A percentile compares a stretch with the other conserved stretches of the same genome.
Conservation (phyloP, 2,329 filamentous ascomycete species). For the Fusarium sp. region DNA sequence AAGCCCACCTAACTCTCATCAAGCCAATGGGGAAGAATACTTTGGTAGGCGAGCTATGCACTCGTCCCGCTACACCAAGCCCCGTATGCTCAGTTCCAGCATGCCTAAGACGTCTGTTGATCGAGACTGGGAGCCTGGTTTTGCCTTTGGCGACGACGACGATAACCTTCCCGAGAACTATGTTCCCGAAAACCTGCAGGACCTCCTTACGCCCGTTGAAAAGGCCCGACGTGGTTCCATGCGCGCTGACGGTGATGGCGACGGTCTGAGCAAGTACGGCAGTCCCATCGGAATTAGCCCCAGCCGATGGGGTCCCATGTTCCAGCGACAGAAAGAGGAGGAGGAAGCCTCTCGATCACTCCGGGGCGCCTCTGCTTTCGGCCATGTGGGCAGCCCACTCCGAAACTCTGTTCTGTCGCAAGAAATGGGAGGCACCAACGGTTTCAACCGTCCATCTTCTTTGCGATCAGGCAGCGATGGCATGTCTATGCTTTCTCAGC, state of each 20-base stretch:
- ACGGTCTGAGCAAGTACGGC: slow-evolving; percentile 67
- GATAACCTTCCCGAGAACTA: slow-evolving; percentile 63
- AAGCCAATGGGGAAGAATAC: slow-evolving; percentile 68
- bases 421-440: slow-evolving; percentile 59
- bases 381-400: slow-evolving; percentile 73
- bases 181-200: slow-evolving; percentile 77
- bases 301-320: slow-evolving; percentile 70
- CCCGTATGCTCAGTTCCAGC: slow-evolving; percentile 76
- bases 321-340: slow-evolving; percentile 70
- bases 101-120: slow-evolving; percentile 72
- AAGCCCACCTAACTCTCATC: slow-evolving; percentile 63
- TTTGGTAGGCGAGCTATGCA: slow-evolving; percentile 78
- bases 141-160: slow-evolving; percentile 85
- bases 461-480: slow-evolving; percentile 60
- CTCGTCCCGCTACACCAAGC: slow-evolving; percentile 73
- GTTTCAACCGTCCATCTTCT: slow-evolving; percentile 54
- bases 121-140: slow-evolving; percentile 73
- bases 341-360: slow-evolving; percentile 58
- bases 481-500: slow-evolving; percentile 69
- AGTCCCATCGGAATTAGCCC: slow-evolving; percentile 70
- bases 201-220: slow-evolving; percentile 74
- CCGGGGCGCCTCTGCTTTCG: slow-evolving; percentile 65
- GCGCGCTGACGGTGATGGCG: slow-evolving; percentile 65
- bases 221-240: slow-evolving; percentile 73
- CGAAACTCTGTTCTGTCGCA: slow-evolving; percentile 71